These are phyloP conservation scores for Closterium sp. DNA, from an alignment of 139 green algal species.

Conservation along the genomic window DNA sequence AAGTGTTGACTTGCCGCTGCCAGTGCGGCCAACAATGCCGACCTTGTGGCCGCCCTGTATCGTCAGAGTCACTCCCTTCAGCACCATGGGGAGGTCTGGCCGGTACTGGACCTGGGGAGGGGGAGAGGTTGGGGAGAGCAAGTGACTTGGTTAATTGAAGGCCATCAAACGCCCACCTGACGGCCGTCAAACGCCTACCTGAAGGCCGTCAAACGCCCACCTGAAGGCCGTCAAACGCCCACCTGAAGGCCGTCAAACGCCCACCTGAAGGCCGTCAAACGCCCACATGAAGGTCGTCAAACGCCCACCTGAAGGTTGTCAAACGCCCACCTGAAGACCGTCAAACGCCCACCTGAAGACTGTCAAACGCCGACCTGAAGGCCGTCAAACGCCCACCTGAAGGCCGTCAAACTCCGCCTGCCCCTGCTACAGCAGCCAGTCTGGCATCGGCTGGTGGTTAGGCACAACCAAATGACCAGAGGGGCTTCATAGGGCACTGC, in stretches of 20 bases:
- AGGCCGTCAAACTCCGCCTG: conserved; percentile 51
- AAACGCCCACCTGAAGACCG: conserved; percentile 76
- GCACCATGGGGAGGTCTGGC: conserved; percentile 72
- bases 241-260: too few species aligned
- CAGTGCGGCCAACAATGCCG: conserved; percentile 70
- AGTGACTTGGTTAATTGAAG: too few species aligned
- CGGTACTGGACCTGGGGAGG: conserved; percentile 71
- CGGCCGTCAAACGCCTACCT: conserved; percentile 72
- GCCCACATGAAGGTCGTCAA: too few species aligned
- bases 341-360: too few species aligned
- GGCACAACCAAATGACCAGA: neutral
- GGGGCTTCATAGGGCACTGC: conserved; percentile 32
- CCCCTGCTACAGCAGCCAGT: conserved; percentile 68
- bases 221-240: neutral
- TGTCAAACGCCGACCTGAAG: too few species aligned
- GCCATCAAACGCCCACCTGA: conserved; percentile 58
- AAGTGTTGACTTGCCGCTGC: conserved; percentile 59
- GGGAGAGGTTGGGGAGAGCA: neutral
- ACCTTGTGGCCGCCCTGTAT: conserved; percentile 64
- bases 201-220: too few species aligned
- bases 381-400: conserved; percentile 47
- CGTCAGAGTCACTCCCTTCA: conserved; percentile 53
- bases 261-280: too few species aligned
- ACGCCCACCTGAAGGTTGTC: too few species aligned
- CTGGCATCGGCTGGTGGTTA: neutral